Base-by-base conservation (phyloP, 768 basidiomycete species). In the Phaffia tasmanica region DNA sequence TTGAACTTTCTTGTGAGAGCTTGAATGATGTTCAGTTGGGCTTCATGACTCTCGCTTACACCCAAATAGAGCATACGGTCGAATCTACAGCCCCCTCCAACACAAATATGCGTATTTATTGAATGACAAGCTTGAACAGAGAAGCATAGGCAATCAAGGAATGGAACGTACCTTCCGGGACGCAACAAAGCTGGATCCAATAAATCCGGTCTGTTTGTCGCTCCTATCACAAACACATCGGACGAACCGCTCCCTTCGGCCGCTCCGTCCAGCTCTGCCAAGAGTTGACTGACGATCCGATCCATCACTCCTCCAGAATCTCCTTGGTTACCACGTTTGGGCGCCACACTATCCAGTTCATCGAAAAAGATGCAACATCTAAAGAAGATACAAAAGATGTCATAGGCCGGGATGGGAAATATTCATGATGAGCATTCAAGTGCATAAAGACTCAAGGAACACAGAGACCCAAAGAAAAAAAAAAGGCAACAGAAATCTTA, bases 231-330 rank as follows among this genome's bases (percentile, higher is more conserved):
- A 75, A 93, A 95, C 0, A 95, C 86, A 72, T 88, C 85, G 21
- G 81, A 79, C 0, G 81, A 81, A n/a, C 78, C 69, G 3, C 51
- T 57, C 1, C 51, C 78, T 32, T 79, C 78, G 3, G 85, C 84
- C 83, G 94, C 89, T 2, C 92, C 92, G 78, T 97, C 93, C 51
- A 97, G 80, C 77, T 97, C 93, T 9, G 93, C 90, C 48, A 97
- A 78, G 42, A 95, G 79, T 77, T 95, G 93, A 72, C 89, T 92
- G 65, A 97, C 93, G 72, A 97, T 95, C 21, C 93, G 83, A 76
- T 97, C 93, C 92, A 97, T 97, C 19, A 97, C 93, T 15, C 93
- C 93, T 27, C 92, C 93, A 46, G 91, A 25, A 74, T 97, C 93
- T 0, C 93, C 93, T 72, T 92, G 89, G 71, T 89, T 89, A 21